phyloP scores from a whole-genome alignment of 495 filamentous ascomycete species.

The Sordaria brevicollis region DNA sequence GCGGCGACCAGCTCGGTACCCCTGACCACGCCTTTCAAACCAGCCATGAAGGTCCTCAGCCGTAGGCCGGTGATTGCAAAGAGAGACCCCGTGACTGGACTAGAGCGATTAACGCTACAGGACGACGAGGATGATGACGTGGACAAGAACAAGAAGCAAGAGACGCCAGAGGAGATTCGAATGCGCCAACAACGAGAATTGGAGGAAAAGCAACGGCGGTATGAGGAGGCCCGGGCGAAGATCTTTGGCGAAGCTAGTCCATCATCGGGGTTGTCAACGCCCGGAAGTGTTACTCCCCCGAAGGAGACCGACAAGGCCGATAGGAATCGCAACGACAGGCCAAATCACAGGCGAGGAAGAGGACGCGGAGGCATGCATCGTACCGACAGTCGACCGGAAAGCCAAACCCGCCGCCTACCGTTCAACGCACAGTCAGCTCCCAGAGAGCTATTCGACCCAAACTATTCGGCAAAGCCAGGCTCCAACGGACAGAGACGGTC shows the following conservation, averaged over 20 bases:
- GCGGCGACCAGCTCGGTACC: constrained; percentile 55
- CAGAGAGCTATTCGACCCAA: constrained; percentile 63
- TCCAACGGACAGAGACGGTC: constrained; percentile 38
- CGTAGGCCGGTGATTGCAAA: constrained; percentile 55
- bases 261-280: constrained; percentile 30
- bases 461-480: constrained; percentile 51
- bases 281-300: constrained; percentile 55
- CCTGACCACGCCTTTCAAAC: constrained; percentile 72
- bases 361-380: not conserved
- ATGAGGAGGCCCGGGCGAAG: constrained; percentile 73
- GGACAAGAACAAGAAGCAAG: constrained; percentile 44
- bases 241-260: constrained; percentile 66
- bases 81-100: constrained; percentile 43
- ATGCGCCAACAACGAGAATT: constrained; percentile 61
- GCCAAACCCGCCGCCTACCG: constrained; percentile 6
- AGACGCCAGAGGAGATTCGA: constrained; percentile 61
- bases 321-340: constrained; percentile 11
- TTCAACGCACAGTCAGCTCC: constrained; percentile 14
- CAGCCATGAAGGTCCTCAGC: constrained; percentile 69
- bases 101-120: constrained; percentile 41
- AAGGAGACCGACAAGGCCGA: constrained; percentile 27
- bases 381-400: constrained; percentile 14
- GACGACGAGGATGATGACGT: constrained; percentile 59
- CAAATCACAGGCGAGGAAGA: constrained; percentile 2
- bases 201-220: constrained; percentile 81